phyloP scores from a whole-genome alignment of 2,329 filamentous ascomycete genomes.

The Lasiodiplodia sp. region DNA sequence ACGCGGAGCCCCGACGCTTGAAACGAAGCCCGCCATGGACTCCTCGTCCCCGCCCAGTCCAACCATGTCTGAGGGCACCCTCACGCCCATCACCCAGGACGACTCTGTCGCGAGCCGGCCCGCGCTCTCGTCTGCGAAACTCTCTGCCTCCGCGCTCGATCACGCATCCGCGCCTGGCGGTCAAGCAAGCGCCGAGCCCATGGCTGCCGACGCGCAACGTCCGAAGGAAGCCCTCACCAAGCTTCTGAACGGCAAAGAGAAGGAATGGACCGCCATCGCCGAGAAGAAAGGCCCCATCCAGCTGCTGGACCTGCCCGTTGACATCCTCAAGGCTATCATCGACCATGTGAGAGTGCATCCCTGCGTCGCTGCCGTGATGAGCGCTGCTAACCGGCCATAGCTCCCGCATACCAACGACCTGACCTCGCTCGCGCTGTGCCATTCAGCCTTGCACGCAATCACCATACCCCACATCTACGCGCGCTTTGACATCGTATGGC shows the following conservation, averaged over 20 bases:
- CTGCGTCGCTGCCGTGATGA: constrained; percentile 4
- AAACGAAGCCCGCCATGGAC: constrained; percentile 37
- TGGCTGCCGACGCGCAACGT: constrained; percentile 22
- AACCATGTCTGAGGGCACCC: constrained; percentile 37
- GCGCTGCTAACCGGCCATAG: constrained; percentile 51
- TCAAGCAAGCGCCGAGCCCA: constrained; percentile 21
- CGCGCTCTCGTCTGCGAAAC: constrained; percentile 13
- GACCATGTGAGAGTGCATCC: constrained; percentile 65
- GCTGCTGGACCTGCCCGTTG: constrained; percentile 77
- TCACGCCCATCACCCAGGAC: constrained; percentile 41
- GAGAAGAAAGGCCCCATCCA: constrained; percentile 64
- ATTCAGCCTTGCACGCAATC: constrained; percentile 77
- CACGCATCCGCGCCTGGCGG: constrained; percentile 11
- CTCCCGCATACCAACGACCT: constrained; percentile 83
- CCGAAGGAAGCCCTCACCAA: constrained; percentile 48
- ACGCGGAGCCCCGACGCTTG: constrained; percentile 28
- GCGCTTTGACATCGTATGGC: constrained; percentile 88
- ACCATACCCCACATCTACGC: constrained; percentile 83
- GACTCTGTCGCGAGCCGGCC: constrained; percentile 32
- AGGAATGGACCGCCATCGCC: constrained; percentile 43
- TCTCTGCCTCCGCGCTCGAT: constrained; percentile 6
- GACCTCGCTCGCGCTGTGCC: constrained; percentile 77
- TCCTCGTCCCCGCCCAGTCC: constrained; percentile 41
- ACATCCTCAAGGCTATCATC: constrained; percentile 79
- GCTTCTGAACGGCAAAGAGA: constrained; percentile 58